Base-by-base conservation (phyloP, 1,284 basidiomycete species). In the Microbotryum scabiosae region DNA sequence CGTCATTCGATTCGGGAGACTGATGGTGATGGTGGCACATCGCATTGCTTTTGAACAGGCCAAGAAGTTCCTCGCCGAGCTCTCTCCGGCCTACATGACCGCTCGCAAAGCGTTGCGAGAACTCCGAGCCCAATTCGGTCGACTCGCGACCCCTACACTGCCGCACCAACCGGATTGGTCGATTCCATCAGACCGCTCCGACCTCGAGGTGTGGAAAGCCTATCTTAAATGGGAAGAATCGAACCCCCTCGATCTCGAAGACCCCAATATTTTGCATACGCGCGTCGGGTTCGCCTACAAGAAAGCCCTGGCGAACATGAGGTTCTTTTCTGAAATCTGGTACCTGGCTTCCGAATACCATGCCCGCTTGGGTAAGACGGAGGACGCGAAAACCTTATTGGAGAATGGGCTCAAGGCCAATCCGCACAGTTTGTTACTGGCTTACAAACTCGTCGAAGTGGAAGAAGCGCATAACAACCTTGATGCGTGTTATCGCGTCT, bases 211-310 rank as follows among this genome's bases (percentile, higher is more conserved):
- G 18, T 99, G 96, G 96, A 89, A 90, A 70, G 79, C 82, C 3
- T 97, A 97, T 74, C 77, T 98, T 55, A 89, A 90, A 71, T 98
- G 90, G 89, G 96, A 99, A 76, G 90, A 96, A 74, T 81, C 82
- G 66, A 97, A 99, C 72, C 96, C 93, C 1, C 79, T 96, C 47
- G 88, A 91, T 73, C 83, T 96, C 57, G 90, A 94, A 65, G 92
- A 97, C 66, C 79, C 82, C 56, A 74, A 78, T 2, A 80, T 80
- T 6, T 75, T 94, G 43, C 80, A 85, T 54, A 79, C 79, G 21
- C 83, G 94, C 36, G 80, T 97, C 8, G 83, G 85, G 66, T 84
- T 85, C 52, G 89, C 91, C 3, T 91, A 96, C 75, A 82, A 85
- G 64, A 92, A 94, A 76, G 90, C 89, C 1, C 79, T 89, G 65